Evolutionary conservation across 768 basidiomycete genomes (phyloP), one percentile per base, ranked within the genome.

Genomic region (Termitomyces heimii): DNA sequence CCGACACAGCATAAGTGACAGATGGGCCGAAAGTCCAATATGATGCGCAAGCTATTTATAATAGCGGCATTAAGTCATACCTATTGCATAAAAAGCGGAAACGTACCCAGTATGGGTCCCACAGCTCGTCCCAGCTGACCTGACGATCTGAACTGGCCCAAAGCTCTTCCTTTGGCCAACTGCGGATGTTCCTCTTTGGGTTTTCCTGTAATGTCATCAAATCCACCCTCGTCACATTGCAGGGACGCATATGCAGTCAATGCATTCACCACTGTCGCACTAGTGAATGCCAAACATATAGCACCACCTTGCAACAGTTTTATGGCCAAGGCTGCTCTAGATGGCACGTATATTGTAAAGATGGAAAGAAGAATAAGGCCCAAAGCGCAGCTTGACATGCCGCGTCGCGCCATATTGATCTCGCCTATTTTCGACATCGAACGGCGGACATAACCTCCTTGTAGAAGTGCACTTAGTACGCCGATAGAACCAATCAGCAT

Each of bases 111-210:
- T 5, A 98, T 69, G 5, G 96, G 96, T 0, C 96, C 96, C 37
- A 97, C 76, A 4, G 96, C 95, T 56, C 96, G 82, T 4, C 96
- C 96, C 40, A 98, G 80, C 68, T 98, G 96, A 20, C 96, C 96
- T n/a, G 89, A 83, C 7, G 92, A 94, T 53, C 95, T 83, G 73
- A 96, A 97, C 57, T 80, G 66, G 32, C 95, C 94, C 39, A 96
- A 71, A 2, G 91, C 93, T 65, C 82, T 82, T 22, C 94, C 96
- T 67, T 94, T 92, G 5, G 87, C 84, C 44, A 96, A 80, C 57
- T 85, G 75, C 1, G 88, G 83, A 62, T 88, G 82, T 60, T 80
- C 77, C 60, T 75, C 72, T 9, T 69, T 60, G 0, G 78, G 70
- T 66, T 88, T 85, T 9, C 82, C 83, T 0, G 82, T 84, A 39